Percentiles rank a stretch among this genome's conserved stretches.
These are phyloP conservation scores for Reticulascus tulasneorum DNA, from an alignment of 2,329 filamentous ascomycete genomes.

Conservation along the genomic window DNA sequence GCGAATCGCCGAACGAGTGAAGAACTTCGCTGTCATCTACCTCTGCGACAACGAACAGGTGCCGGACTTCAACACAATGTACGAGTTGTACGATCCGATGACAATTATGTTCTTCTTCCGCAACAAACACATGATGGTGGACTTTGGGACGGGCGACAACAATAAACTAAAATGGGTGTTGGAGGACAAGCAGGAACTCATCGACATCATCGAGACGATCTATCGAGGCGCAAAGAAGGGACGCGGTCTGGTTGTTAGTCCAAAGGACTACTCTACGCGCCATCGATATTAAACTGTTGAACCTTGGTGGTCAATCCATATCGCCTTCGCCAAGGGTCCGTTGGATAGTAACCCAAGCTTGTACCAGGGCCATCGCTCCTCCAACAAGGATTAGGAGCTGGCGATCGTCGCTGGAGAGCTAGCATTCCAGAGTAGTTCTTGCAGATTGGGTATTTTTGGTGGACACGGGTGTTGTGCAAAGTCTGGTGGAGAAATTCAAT, in stretches of 20 bases:
- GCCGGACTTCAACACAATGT: conserved; percentile 72
- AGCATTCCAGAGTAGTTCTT: no score
- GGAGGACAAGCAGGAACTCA: conserved; percentile 96
- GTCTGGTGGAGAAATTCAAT: no score
- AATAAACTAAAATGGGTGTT: conserved; percentile 86
- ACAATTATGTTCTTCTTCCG: conserved; percentile 97
- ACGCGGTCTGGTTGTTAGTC: conserved; percentile 90
- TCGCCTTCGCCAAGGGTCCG: no score
- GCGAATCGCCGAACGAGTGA: conserved; percentile 87
- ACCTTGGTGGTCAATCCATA: no score
- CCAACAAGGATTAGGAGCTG: no score
- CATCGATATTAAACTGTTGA: conserved; percentile 33
- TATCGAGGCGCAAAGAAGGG: conserved; percentile 99
- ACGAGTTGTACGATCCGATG: conserved; percentile 78
- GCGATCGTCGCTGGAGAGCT: no score
- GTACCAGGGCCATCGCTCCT: no score
- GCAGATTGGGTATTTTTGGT: no score
- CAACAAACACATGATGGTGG: conserved; percentile 98
- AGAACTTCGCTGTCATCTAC: conserved; percentile 91
- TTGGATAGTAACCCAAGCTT: no score
- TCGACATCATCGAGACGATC: conserved; percentile 97
- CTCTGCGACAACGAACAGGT: conserved; percentile 90
- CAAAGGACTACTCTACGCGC: conserved; percentile 60
- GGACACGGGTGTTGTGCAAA: no score
- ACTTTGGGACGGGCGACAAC: conserved; percentile 97